These are phyloP conservation scores for Acanthamoeba royreba DNA, from an alignment of 208 protist species.

Conservation along the genomic window DNA sequence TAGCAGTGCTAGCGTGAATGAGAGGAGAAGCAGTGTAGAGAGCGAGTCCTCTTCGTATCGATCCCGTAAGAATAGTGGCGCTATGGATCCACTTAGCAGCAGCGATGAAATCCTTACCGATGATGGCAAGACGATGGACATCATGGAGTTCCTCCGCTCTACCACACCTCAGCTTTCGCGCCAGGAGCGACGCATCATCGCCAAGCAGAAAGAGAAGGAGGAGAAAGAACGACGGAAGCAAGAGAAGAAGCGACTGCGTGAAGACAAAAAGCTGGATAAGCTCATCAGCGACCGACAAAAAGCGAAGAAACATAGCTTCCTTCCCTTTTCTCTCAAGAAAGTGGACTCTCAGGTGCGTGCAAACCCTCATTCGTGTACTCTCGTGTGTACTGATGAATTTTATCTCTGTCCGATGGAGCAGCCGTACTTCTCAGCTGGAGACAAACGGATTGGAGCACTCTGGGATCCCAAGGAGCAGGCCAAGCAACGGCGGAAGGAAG, in stretches of 20 bases:
- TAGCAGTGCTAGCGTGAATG: too few species aligned
- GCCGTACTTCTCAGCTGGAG: neutral
- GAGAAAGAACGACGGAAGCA: neutral
- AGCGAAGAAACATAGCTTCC: neutral
- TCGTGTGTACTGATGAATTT: too few species aligned
- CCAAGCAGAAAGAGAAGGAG: neutral
- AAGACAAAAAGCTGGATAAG: constrained; percentile 7
- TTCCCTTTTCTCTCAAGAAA: neutral
- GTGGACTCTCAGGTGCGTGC: neutral
- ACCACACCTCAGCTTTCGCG: neutral
- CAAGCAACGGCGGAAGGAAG: neutral
- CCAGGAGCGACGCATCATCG: neutral
- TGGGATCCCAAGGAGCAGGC: neutral
- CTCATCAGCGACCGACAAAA: neutral
- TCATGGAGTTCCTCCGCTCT: neutral
- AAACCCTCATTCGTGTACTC: neutral
- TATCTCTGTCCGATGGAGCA: too few species aligned
- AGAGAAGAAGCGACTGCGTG: neutral
- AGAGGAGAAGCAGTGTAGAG: too few species aligned
- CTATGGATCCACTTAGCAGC: neutral
- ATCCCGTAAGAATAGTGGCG: neutral
- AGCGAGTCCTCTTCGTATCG: too few species aligned
- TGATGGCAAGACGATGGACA: neutral
- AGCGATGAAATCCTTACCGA: neutral
- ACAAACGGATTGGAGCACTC: neutral